Conservation (phyloP, 305 asterid species). For the Solanum hybrid region DNA sequence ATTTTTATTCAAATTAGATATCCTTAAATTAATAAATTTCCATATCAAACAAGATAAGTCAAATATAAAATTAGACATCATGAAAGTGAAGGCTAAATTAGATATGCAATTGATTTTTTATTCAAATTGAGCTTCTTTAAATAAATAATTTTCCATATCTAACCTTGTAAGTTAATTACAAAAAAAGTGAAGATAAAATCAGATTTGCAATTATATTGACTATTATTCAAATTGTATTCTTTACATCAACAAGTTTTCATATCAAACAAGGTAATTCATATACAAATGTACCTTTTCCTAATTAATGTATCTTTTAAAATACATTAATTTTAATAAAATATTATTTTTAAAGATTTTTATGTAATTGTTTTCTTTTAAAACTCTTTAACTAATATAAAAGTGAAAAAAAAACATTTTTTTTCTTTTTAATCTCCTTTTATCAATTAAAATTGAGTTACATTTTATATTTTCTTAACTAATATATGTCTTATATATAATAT, state of each 20-base stretch:
- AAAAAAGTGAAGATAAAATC: neutral
- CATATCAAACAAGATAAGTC: neutral
- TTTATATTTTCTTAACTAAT: no score
- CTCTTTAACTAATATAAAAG: neutral
- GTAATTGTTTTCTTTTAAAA: neutral
- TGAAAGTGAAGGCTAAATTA: neutral
- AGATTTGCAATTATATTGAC: neutral
- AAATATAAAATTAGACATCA: neutral
- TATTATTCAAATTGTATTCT: neutral
- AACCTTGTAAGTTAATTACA: neutral
- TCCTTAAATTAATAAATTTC: neutral
- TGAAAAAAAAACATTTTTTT: no score
- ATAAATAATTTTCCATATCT: neutral
- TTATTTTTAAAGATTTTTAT: no score
- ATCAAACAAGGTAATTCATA: neutral
- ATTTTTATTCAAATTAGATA: neutral
- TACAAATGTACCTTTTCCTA: no score
- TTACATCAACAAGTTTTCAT: neutral
- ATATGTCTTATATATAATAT: neutral
- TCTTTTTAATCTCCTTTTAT: neutral
- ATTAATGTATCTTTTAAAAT: no score
- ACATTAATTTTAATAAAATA: neutral
- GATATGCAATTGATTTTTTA: neutral
- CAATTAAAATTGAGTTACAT: neutral
- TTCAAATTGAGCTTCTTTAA: neutral